phyloP scores from a whole-genome alignment of 2,329 filamentous ascomycete genomes.

The Huntiella omanensis region DNA sequence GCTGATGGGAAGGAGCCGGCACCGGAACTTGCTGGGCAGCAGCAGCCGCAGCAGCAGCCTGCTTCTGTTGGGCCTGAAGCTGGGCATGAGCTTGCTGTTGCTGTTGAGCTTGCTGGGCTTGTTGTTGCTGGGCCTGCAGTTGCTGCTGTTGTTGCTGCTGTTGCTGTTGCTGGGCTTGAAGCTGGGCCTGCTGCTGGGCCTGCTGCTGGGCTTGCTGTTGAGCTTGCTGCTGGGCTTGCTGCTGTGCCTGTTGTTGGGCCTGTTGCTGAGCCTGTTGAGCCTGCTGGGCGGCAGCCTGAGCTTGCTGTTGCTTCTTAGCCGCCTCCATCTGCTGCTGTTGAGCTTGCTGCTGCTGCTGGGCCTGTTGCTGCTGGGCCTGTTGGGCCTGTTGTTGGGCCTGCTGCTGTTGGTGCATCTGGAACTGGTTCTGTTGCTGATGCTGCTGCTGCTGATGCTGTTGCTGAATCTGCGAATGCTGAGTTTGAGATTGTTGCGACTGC shows the following conservation, averaged over 20 bases:
- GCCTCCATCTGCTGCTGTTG: slow-evolving; percentile 4
- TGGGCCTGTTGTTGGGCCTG: slow-evolving; percentile 8
- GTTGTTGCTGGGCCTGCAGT: slow-evolving; percentile 3
- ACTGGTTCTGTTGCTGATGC: background rate
- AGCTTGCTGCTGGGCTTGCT: slow-evolving; percentile 21
- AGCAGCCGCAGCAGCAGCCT: slow-evolving; percentile 13
- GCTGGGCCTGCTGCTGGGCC: background rate
- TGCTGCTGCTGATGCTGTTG: slow-evolving; percentile 8
- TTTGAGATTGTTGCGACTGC: slow-evolving; percentile 14
- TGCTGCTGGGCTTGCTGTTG: slow-evolving; percentile 2
- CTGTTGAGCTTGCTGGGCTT: slow-evolving; percentile 13
- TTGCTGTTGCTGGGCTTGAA: slow-evolving; percentile 3
- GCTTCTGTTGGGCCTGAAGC: background rate
- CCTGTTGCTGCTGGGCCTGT: slow-evolving; percentile 19
- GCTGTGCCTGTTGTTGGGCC: slow-evolving; percentile 14
- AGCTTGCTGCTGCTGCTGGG: slow-evolving; percentile 17
- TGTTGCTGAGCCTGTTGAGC: slow-evolving; percentile 7
- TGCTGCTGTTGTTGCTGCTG: background rate
- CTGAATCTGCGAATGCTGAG: slow-evolving; percentile 11
- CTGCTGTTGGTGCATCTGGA: background rate
- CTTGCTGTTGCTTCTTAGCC: slow-evolving; percentile 4
- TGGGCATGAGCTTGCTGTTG: slow-evolving; percentile 12
- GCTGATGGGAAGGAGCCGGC: slow-evolving; percentile 9
- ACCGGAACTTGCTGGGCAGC: slow-evolving; percentile 16
- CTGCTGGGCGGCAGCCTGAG: background rate